Conservation (phyloP, 306 rosid species). For the Cucumis sativus region DNA sequence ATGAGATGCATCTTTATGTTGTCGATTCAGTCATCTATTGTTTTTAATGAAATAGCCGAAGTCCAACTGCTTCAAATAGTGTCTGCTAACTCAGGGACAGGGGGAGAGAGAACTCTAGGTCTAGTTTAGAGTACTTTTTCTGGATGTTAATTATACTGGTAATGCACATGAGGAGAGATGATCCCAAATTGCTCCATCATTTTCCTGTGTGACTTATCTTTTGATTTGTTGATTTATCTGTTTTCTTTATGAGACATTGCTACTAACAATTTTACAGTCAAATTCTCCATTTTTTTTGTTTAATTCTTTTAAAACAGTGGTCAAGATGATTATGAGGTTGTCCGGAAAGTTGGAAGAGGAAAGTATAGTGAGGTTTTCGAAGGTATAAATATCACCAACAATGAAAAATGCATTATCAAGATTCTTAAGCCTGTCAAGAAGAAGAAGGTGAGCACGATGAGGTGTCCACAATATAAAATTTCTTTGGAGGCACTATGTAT, state of each 20-base stretch:
- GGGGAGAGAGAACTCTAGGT: not conserved
- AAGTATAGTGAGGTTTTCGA: constrained; percentile 97
- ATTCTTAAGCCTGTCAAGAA: constrained; percentile 99
- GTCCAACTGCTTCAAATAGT: not conserved
- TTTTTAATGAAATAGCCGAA: not conserved
- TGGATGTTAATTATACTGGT: not conserved
- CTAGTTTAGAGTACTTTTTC: not conserved
- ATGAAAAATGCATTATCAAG: constrained; percentile 88
- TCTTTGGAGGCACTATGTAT: not conserved
- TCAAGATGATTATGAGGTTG: constrained; percentile 97
- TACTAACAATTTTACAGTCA: not conserved
- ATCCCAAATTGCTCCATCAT: not conserved
- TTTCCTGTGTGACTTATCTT: not conserved
- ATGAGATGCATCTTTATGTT: not conserved
- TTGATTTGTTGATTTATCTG: not conserved
- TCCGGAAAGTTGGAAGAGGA: constrained; percentile 89
- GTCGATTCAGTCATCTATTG: not conserved
- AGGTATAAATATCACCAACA: constrained; percentile 76
- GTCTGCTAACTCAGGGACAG: not conserved
- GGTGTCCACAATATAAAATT: not conserved
- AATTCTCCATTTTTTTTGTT: not conserved
- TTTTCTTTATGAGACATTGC: not conserved
- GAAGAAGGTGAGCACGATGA: constrained; percentile 32
- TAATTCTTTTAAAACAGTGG: constrained; percentile 19
- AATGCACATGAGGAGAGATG: not conserved